Evolutionary conservation across 2,329 filamentous ascomycete species (phyloP), one percentile per base, ranked within the genome.

Genomic region (Pseudophaeomoniella oleicola): DNA sequence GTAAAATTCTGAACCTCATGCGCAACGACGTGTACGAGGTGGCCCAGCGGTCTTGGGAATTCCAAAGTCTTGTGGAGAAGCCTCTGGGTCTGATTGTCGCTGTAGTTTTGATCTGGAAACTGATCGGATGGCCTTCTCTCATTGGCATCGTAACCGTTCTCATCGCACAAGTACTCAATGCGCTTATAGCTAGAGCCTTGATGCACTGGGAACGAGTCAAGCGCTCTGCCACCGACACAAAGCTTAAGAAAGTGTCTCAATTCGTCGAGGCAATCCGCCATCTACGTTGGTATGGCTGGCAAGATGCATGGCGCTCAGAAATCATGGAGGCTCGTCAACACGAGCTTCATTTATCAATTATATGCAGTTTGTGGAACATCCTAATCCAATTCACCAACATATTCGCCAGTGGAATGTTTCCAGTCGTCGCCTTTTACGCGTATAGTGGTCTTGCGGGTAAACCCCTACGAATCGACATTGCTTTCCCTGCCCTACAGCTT

Each of bases 1-100:
- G 86, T 5, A 93, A 93, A 51, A 90, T 94, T 36, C 70, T 94
- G 42, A 94, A 93, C 48, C 59, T 94, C 2, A 81, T 93, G 65
- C 77, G 84, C 27, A 67, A 67, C 4, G 58, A 58, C 42, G 56
- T 54, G 6, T 57, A 60, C 27, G 53, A 58, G 39, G 54, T 57
- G 4, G 55, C 54, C 12, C 55, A 57, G 40, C 64, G 81, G 31
- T 90, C 94, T 48, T 94, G 86, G 86, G 86, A 94, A 41, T 81
- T 90, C 36, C 71, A 81, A 2, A 66, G 66, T n/a, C 62, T 94
- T 2, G 62, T 92, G 30, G 78, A 78, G 3, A 82, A 81, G 42
- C 86, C 86, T 0, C 56, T 90, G 12, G 81, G 80, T 40, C 69
- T 88, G n/a, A 50, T 85, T 2, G 63, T 93, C 3, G 81, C 84